phyloP scores from a whole-genome alignment of 2,329 filamentous ascomycete genomes.

The Neobulgaria alba region DNA sequence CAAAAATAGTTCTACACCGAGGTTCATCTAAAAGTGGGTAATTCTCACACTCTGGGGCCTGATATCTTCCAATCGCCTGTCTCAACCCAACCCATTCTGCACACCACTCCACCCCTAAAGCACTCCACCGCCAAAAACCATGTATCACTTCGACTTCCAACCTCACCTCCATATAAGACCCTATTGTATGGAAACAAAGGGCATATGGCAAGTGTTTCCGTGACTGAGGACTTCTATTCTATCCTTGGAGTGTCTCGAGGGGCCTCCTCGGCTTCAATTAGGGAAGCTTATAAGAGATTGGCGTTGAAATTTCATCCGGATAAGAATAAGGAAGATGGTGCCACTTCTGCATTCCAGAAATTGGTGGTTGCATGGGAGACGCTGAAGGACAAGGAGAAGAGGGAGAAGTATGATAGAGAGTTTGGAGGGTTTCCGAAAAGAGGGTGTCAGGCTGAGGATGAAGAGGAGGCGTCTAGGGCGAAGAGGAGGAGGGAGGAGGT shows the following conservation, averaged over 20 bases:
- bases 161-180: too few species aligned
- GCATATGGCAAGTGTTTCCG: slow-evolving; percentile 11
- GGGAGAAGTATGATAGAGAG: slow-evolving; percentile 16
- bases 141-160: not conserved
- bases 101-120: too few species aligned
- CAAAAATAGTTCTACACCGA: too few species aligned
- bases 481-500: slow-evolving; percentile 10
- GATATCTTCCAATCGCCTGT: too few species aligned
- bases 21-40: too few species aligned
- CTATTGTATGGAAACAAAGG: slow-evolving; percentile 1
- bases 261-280: slow-evolving; percentile 10
- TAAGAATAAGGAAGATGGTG: slow-evolving; percentile 13
- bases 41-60: too few species aligned
- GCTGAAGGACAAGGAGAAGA: slow-evolving; percentile 10
- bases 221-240: slow-evolving; percentile 16
- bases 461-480: slow-evolving; percentile 4
- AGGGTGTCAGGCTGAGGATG: slow-evolving; percentile 3
- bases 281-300: slow-evolving; percentile 15
- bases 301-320: slow-evolving; percentile 19
- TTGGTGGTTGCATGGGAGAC: slow-evolving; percentile 19
- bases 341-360: slow-evolving; percentile 12
- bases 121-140: too few species aligned
- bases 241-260: slow-evolving; percentile 14
- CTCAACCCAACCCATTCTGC: too few species aligned
- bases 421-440: slow-evolving; percentile 3